phyloP scores from a whole-genome alignment of 2,329 filamentous ascomycete genomes.

The Aspergillus sp. region DNA sequence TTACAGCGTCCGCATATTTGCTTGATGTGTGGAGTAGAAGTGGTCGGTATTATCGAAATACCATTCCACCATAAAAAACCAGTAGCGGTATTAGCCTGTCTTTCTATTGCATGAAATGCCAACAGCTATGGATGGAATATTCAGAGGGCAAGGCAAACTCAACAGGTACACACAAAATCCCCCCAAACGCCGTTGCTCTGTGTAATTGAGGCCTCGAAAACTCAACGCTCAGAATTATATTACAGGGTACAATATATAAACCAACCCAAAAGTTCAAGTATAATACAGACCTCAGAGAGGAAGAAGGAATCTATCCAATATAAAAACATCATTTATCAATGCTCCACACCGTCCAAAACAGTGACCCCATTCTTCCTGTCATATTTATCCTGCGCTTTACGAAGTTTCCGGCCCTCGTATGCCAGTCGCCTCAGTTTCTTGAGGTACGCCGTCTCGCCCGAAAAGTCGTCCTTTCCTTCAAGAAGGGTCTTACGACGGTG shows the following conservation, averaged over 20 bases:
- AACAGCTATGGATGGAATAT: neutral
- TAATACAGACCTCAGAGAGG: neutral
- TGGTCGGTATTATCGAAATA: too few species aligned
- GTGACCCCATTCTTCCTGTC: conserved; percentile 48
- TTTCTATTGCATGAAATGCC: too few species aligned
- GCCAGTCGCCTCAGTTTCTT: conserved; percentile 44
- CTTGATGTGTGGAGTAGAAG: neutral
- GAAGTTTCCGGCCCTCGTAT: conserved; percentile 58
- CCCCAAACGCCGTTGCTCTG: neutral
- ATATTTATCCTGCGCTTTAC: conserved; percentile 54
- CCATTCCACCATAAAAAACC: too few species aligned
- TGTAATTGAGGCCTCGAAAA: neutral
- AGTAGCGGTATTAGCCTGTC: too few species aligned
- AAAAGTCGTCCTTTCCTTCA: conserved; percentile 39
- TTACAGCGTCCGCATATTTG: too few species aligned
- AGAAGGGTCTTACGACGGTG: conserved; percentile 54
- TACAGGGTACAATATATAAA: neutral
- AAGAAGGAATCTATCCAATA: neutral
- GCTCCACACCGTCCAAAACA: conserved; percentile 21
- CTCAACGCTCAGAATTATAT: neutral
- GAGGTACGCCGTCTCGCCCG: conserved; percentile 46
- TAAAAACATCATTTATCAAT: neutral
- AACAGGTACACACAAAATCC: neutral
- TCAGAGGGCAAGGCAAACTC: neutral
- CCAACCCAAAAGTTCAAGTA: neutral